phyloP scores from a whole-genome alignment of 1,139 yeast genomes.

The Yamadazyma sp. region DNA sequence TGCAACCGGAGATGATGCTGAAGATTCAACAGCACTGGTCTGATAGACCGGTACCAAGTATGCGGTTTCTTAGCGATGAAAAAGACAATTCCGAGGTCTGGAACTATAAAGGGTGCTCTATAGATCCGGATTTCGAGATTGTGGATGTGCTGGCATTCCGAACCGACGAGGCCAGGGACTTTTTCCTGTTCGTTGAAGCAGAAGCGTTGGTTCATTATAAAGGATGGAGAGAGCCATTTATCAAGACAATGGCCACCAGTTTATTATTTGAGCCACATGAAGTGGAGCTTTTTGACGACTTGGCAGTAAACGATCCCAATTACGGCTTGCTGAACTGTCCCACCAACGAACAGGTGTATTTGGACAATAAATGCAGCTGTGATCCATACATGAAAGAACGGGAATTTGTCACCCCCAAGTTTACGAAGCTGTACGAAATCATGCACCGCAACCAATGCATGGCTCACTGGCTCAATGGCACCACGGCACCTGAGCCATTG shows the following conservation, averaged over 20 bases:
- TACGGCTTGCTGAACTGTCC: slow-evolving; percentile 19
- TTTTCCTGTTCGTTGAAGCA: slow-evolving; percentile 15
- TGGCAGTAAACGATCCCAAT: slow-evolving; percentile 13
- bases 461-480: slow-evolving; percentile 1
- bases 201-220: slow-evolving; percentile 16
- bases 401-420: slow-evolving; percentile 1
- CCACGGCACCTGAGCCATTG: background rate
- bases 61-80: slow-evolving; percentile 11
- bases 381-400: slow-evolving; percentile 10
- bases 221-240: slow-evolving; percentile 20
- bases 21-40: slow-evolving; percentile 4
- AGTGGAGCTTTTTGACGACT: slow-evolving; percentile 18
- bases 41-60: slow-evolving; percentile 4
- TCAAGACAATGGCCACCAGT: slow-evolving; percentile 18
- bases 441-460: slow-evolving; percentile 8
- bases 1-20: slow-evolving; percentile 14
- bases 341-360: slow-evolving; percentile 13
- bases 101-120: slow-evolving; percentile 15
- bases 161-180: slow-evolving; percentile 13
- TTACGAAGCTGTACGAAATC: slow-evolving; percentile 3
- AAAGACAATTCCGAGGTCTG: slow-evolving; percentile 6
- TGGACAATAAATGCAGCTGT: slow-evolving; percentile 14
- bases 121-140: slow-evolving; percentile 18
- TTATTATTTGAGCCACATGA: slow-evolving; percentile 14
- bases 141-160: slow-evolving; percentile 15